Evolutionary conservation across 225 moss, liverwort and hornwort species (phyloP).

Genomic region (Sphagnum contortum): DNA sequence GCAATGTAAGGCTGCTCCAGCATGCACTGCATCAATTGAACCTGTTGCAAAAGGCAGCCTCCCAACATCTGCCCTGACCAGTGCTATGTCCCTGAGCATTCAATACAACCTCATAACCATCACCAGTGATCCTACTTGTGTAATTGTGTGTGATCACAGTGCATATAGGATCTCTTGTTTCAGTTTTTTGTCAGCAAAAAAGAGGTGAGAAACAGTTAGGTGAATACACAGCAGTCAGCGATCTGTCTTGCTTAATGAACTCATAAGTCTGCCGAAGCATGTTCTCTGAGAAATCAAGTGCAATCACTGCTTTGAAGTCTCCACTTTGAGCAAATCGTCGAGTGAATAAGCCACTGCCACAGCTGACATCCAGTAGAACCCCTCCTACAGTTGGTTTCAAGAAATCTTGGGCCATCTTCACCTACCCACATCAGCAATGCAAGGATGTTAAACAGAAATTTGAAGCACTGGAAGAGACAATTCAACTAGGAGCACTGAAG

Average conservation of each 20-base stretch:
- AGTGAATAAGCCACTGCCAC: conserved; percentile 75
- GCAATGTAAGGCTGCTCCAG: conserved; percentile 54
- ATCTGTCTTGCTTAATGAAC: conserved; percentile 45
- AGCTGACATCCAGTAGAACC: conserved; percentile 65
- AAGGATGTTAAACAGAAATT: too few relatives aligned
- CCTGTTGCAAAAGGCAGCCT: conserved; percentile 43
- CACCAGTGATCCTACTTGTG: too few relatives aligned
- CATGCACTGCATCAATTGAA: conserved; percentile 48
- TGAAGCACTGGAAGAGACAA: too few relatives aligned
- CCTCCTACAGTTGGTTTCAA: conserved; percentile 54
- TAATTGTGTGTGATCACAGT: too few relatives aligned
- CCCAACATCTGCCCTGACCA: conserved; percentile 46
- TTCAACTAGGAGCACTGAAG: too few relatives aligned
- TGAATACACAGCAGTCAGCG: conserved; percentile 27
- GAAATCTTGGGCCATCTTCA: conserved; percentile 61
- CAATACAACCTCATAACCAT: too few relatives aligned
- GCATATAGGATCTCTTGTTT: too few relatives aligned
- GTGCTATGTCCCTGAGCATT: conserved; percentile 23
- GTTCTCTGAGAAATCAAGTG: conserved; percentile 69
- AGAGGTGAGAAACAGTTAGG: too few relatives aligned
- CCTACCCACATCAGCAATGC: conserved; percentile 18
- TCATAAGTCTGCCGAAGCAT: conserved; percentile 69
- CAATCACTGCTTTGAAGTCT: conserved; percentile 48
- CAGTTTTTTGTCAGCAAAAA: too few relatives aligned
- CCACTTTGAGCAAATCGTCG: conserved; percentile 56